These are phyloP conservation scores for Strobilomyces echinocephalus DNA, from an alignment of 768 basidiomycete genomes.

Conservation along the genomic window DNA sequence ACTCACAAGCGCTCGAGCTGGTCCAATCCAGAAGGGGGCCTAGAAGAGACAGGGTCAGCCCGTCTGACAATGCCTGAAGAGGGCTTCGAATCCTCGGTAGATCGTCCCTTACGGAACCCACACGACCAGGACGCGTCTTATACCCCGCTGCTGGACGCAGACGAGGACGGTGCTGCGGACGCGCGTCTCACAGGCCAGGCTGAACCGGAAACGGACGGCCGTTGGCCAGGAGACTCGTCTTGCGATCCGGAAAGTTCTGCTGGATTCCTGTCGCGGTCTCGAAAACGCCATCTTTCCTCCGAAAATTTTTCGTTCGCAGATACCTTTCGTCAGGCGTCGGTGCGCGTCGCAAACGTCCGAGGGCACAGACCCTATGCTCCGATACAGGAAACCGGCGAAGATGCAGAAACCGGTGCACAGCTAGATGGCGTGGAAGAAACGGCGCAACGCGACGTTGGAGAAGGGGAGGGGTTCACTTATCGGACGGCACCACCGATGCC, in stretches of 20 bases:
- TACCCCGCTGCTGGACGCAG: conserved; percentile 43
- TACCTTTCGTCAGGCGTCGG: conserved; percentile 58
- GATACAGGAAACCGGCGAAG: conserved; percentile 46
- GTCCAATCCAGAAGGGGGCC: conserved; percentile 43
- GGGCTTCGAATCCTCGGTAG: conserved; percentile 44
- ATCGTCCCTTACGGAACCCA: conserved; percentile 23
- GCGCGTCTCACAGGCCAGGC: conserved; percentile 52
- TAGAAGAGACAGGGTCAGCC: conserved; percentile 33
- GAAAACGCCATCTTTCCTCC: conserved; percentile 41
- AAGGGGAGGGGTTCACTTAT: conserved; percentile 26
- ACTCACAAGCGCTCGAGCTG: conserved; percentile 57
- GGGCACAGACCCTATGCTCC: conserved; percentile 42
- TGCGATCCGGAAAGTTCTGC: conserved; percentile 49
- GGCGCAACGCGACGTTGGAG: conserved; percentile 26
- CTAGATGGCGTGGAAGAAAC: conserved; percentile 38
- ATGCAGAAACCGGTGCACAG: conserved; percentile 20
- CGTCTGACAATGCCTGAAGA: conserved; percentile 27
- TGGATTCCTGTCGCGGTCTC: conserved; percentile 35
- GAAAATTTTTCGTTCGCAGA: conserved; percentile 59
- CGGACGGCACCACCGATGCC: conserved; percentile 42
- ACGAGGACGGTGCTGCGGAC: conserved; percentile 39
- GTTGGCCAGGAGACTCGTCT: conserved; percentile 21
- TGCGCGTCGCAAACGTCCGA: conserved; percentile 79
- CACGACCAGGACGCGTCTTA: conserved; percentile 48
- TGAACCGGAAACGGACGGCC: conserved; percentile 22